Evolutionary conservation across 768 basidiomycete species (phyloP).

Genomic region (Rhodosporidiobolus odoratus): DNA sequence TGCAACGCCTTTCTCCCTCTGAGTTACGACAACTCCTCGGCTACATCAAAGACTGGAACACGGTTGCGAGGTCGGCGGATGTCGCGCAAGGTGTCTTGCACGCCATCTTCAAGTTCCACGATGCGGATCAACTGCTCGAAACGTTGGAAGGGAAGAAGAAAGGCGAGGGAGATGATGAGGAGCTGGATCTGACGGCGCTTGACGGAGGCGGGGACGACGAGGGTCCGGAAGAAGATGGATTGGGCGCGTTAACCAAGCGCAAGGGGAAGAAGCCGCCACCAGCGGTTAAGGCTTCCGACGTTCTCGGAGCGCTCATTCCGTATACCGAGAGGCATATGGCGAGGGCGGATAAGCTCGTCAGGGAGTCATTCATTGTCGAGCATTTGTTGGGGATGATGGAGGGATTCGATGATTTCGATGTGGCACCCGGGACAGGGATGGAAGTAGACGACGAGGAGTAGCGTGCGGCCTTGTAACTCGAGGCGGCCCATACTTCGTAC

Average conservation of each 20-base stretch:
- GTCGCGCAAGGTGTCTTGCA: slow-evolving; percentile 80
- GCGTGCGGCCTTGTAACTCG: neutral
- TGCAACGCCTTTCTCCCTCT: slow-evolving; percentile 62
- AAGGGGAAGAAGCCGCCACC: slow-evolving; percentile 45
- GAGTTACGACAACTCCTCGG: slow-evolving; percentile 76
- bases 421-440: too few relatives aligned
- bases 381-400: slow-evolving; percentile 40
- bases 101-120: slow-evolving; percentile 69
- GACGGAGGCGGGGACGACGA: slow-evolving; percentile 17
- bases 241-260: slow-evolving; percentile 20
- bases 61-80: slow-evolving; percentile 76
- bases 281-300: slow-evolving; percentile 58
- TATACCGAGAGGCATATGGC: slow-evolving; percentile 90
- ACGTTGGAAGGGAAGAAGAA: slow-evolving; percentile 53
- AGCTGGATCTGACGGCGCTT: slow-evolving; percentile 28
- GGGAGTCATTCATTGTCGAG: slow-evolving; percentile 94
- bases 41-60: slow-evolving; percentile 88
- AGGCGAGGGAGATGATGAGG: slow-evolving; percentile 2
- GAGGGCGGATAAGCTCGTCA: slow-evolving; percentile 75
- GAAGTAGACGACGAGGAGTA: slow-evolving; percentile 19
- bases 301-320: slow-evolving; percentile 79
- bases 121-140: slow-evolving; percentile 65
- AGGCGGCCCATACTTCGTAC: neutral
- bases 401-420: slow-evolving; percentile 37
- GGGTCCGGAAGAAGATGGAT: slow-evolving; percentile 30